Percentiles rank a stretch among this genome's conserved stretches.
phyloP scores from a whole-genome alignment of 257 asterid genomes.

The Ocimum tenuiflorum region DNA sequence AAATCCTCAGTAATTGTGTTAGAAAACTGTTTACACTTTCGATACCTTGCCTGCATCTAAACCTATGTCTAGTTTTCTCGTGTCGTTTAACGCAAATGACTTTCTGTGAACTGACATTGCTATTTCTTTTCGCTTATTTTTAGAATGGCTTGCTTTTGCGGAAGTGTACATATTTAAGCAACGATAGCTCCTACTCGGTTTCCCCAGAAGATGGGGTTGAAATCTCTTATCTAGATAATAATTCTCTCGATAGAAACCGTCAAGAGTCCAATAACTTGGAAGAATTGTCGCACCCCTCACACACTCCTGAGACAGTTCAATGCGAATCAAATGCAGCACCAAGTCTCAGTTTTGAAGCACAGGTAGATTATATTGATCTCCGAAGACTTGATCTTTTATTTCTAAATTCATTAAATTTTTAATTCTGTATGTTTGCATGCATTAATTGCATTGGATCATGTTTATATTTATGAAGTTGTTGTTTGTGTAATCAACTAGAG shows the following conservation, averaged over 20 bases:
- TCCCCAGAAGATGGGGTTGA: conserved; percentile 87
- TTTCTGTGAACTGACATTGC: conserved; percentile 20
- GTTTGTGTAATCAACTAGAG: background rate
- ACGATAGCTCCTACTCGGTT: conserved; percentile 75
- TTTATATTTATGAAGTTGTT: background rate
- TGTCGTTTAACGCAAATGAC: background rate
- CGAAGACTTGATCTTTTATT: background rate
- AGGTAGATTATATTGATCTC: conserved; percentile 43
- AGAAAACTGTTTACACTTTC: too few relatives aligned
- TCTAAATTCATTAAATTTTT: background rate
- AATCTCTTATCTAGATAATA: conserved; percentile 46
- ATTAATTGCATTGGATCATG: background rate
- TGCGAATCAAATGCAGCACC: conserved; percentile 47
- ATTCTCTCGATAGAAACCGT: conserved; percentile 29
- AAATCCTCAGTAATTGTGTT: too few relatives aligned
- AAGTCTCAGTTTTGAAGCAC: conserved; percentile 93
- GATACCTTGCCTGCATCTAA: background rate
- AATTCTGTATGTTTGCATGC: background rate
- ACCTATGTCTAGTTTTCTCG: background rate
- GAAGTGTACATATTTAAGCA: conserved; percentile 68
- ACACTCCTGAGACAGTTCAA: conserved; percentile 42
- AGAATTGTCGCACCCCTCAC: conserved; percentile 34
- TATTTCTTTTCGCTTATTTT: conserved; percentile 24
- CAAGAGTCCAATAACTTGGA: conserved; percentile 38
- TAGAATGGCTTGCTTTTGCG: conserved; percentile 84